Base-by-base conservation (phyloP, 202 grass and related monocot species). In the Zoysia matrella region DNA sequence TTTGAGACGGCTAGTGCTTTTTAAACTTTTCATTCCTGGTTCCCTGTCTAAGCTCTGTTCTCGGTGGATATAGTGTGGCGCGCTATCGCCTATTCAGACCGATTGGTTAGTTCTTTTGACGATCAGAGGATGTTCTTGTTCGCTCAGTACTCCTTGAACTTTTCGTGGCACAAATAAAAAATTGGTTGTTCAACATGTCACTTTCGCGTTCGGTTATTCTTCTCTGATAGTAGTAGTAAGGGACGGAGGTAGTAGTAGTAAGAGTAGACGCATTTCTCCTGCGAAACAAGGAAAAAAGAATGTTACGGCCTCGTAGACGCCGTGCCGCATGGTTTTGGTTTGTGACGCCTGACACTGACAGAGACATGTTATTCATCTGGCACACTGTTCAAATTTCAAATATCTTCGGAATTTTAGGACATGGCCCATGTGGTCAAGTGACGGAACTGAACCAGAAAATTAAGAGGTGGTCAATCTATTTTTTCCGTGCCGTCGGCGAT, bases 401-500 rank as follows among this genome's bases (percentile, higher is more conserved):
- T 44, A 0, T 18, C 6, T 15, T 18, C 7, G 1, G 72, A 36
- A 52, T 46, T 14, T 52, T 56, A 48, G 73, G 41, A 30, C 45
- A 22, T 54, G 11, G 55, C 8, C 86, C 86, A 83, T 88, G 90
- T 89, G 90, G 12, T 67, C 74, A 30, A 30, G 22, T 30, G 22
- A 30, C 22, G 22, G 22, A 30, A 30, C 22, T 30, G 22, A 30
- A 30, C 22, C 22, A 30, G 22, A 30, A 30, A 30, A 30, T 30
- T 30, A 30, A 30, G 22, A 30, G 22, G 22, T 30, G 22, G 22
- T 30, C 22, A 30, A 30, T 30, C 22, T 30, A 30, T 30, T 30
- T 30, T 30, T 30, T 30, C 22, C 22, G 22, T 30, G 22, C 22
- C 22, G 22, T 30, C 22, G 22, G 22, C 22, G 22, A 30, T 30